These are phyloP conservation scores for Domatiomyces globalis DNA, from an alignment of 2,329 filamentous ascomycete genomes.

Conservation along the genomic window DNA sequence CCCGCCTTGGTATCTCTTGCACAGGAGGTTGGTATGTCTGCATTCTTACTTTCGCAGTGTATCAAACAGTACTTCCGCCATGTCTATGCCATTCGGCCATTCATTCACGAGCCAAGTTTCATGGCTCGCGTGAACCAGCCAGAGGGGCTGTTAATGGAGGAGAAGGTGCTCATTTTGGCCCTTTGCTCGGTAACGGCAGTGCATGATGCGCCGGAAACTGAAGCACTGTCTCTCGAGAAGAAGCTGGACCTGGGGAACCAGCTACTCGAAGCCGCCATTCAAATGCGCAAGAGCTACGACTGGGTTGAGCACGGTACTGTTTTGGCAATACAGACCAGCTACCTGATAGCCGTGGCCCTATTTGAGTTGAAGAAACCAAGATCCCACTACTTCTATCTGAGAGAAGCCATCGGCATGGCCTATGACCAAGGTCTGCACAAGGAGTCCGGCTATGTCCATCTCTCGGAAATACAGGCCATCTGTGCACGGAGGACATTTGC, in stretches of 20 bases:
- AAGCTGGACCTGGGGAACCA: slow-evolving; percentile 14
- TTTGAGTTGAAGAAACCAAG: slow-evolving; percentile 18
- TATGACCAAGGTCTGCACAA: slow-evolving; percentile 14
- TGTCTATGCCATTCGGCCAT: slow-evolving; percentile 16
- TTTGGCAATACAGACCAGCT: slow-evolving; percentile 15
- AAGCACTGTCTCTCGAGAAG: slow-evolving; percentile 12
- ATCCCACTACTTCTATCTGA: slow-evolving; percentile 17
- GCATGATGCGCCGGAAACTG: slow-evolving; percentile 16
- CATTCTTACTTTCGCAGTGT: slow-evolving; percentile 17
- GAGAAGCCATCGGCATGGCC: slow-evolving; percentile 17
- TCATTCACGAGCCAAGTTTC: slow-evolving; percentile 16
- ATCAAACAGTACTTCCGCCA: slow-evolving; percentile 17
- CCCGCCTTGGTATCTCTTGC: slow-evolving; percentile 12
- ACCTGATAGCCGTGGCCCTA: slow-evolving; percentile 15
- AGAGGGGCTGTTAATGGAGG: slow-evolving; percentile 14
- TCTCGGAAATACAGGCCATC: slow-evolving; percentile 13
- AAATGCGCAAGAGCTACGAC: slow-evolving; percentile 11
- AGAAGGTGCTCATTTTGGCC: slow-evolving; percentile 16
- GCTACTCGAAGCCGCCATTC: slow-evolving; percentile 14
- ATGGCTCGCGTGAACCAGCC: slow-evolving; percentile 8
- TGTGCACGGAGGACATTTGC: slow-evolving; percentile 17
- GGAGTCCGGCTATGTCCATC: slow-evolving; percentile 11
- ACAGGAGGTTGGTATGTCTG: slow-evolving; percentile 15
- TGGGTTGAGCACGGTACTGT: slow-evolving; percentile 16
- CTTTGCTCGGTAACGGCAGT: slow-evolving; percentile 16